A percentile compares a stretch with the other conserved stretches of the same genome.
These are phyloP conservation scores for Talaromyces atroroseus DNA, from an alignment of 2,329 filamentous ascomycete genomes.

Conservation along the genomic window DNA sequence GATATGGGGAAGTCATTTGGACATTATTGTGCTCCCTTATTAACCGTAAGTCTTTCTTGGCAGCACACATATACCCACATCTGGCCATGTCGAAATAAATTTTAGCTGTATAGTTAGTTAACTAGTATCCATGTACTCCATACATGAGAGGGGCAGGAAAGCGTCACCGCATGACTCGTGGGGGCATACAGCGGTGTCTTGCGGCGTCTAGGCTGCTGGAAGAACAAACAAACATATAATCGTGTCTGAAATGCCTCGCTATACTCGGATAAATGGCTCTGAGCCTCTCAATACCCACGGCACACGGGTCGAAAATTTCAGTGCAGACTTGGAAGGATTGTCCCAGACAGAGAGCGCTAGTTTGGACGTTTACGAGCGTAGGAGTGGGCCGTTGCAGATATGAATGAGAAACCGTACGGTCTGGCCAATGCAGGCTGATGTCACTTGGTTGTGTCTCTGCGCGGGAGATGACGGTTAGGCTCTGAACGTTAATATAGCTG, in stretches of 20 bases:
- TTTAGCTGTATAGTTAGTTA: background rate
- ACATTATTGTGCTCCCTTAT: background rate
- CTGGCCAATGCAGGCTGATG: conserved; percentile 14
- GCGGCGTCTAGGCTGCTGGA: background rate
- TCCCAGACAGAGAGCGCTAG: background rate
- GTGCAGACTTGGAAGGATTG: background rate
- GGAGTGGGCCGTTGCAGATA: conserved; percentile 2
- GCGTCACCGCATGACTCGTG: background rate
- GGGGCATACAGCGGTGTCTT: background rate
- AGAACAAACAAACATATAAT: background rate
- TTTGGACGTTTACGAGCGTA: background rate
- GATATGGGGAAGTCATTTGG: background rate
- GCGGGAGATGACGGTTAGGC: conserved; percentile 5
- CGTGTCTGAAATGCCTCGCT: background rate
- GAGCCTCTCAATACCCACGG: background rate
- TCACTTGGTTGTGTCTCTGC: conserved; percentile 3
- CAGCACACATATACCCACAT: background rate
- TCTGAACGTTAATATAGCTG: background rate
- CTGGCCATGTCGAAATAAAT: background rate
- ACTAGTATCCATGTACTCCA: background rate
- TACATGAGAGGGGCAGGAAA: background rate
- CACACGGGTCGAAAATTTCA: background rate
- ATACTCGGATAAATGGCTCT: background rate
- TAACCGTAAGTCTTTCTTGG: conserved; percentile 1
- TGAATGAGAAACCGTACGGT: conserved; percentile 5